A percentile compares a stretch with the other conserved stretches of the same genome.
Conservation (phyloP, 2,329 filamentous ascomycete species). For the Aureobasidium vineae region DNA sequence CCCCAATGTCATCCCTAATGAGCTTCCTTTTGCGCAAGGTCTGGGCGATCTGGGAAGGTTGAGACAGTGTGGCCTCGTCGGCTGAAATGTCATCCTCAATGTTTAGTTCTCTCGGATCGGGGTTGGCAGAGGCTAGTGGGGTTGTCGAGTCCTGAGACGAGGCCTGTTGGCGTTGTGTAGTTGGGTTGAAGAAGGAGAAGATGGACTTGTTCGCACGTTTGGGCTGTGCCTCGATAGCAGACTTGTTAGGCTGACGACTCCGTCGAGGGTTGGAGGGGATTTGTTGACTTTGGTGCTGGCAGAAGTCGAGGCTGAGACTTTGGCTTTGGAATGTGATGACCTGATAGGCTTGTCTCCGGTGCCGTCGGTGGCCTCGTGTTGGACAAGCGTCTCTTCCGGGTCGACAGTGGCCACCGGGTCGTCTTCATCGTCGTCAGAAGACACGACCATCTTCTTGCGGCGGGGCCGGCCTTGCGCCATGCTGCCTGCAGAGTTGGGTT, state of each 20-base stretch:
- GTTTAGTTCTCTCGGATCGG: conserved; percentile 32
- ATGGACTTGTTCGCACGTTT: conserved; percentile 45
- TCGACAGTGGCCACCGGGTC: not conserved
- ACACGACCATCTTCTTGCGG: conserved; percentile 33
- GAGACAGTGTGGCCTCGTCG: conserved; percentile 35
- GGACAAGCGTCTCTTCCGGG: not conserved
- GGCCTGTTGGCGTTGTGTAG: conserved; percentile 42
- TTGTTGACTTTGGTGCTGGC: not conserved
- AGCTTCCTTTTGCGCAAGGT: conserved; percentile 40
- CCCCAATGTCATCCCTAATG: conserved; percentile 25
- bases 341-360: conserved; percentile 27
- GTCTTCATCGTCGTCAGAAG: conserved; percentile 35
- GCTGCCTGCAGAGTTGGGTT: conserved; percentile 25
- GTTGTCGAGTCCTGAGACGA: conserved; percentile 41
- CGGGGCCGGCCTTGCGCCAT: conserved; percentile 37
- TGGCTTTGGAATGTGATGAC: conserved; percentile 13
- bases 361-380: conserved; percentile 2
- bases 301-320: not conserved
- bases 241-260: conserved; percentile 33
- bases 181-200: conserved; percentile 51
- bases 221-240: conserved; percentile 35
- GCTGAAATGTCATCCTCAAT: conserved; percentile 38
- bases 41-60: conserved; percentile 37
- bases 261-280: conserved; percentile 3
- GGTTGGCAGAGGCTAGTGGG: conserved; percentile 41